Base-by-base conservation (phyloP, 768 basidiomycete species). In the Rhodotorula diobovata region DNA sequence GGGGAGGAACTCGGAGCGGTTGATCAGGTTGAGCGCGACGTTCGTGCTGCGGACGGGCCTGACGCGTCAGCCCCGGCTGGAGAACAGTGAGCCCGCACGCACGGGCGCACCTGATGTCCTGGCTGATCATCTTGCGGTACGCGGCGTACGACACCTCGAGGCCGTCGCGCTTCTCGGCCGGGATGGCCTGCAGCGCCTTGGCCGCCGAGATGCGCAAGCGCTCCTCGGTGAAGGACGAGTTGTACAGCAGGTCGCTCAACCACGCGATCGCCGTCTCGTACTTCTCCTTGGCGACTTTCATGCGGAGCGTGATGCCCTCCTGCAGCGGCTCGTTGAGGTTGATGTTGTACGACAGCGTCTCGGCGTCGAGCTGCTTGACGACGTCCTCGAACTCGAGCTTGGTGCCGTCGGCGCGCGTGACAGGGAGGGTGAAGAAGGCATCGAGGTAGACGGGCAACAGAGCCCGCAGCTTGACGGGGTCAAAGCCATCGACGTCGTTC, bases 141-240 rank as follows among this genome's bases (percentile, higher is more conserved):
- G 92, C 81, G 15, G 92, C 89, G 18, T 84, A 84, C 57, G 93
- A 83, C 20, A 98, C 90, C 39, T 86, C 88, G 77, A 82, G 86
- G 21, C 93, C 95, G 78, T 91, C 89, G 50, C 96, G 86, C 83
- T 97, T 98, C 76, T 90, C 82, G 78, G 93, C 89, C 5, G 96
- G 95, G 43, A 99, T 83, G 30, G 87, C 88, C 79, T 97, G 95
- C 55, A 90, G 87, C 34, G 91, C 86, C 81, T 96, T 97, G 25
- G 93, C 91, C 57, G 90, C 83, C 37, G 87, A 87, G 61, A 98
- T 87, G 76, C 88, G 87, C 45, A 99, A 82, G 61, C 91, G 85
- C 61, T 92, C 90, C 75, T 86, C 85, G 77, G 90, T 86, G 76
- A 94, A 94, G 68, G 87, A 82, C 51, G 86, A 84, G 48, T 87